These are phyloP conservation scores for Aegilops bicornis DNA, from an alignment of 176 grass and related monocot species.

Conservation along the genomic window DNA sequence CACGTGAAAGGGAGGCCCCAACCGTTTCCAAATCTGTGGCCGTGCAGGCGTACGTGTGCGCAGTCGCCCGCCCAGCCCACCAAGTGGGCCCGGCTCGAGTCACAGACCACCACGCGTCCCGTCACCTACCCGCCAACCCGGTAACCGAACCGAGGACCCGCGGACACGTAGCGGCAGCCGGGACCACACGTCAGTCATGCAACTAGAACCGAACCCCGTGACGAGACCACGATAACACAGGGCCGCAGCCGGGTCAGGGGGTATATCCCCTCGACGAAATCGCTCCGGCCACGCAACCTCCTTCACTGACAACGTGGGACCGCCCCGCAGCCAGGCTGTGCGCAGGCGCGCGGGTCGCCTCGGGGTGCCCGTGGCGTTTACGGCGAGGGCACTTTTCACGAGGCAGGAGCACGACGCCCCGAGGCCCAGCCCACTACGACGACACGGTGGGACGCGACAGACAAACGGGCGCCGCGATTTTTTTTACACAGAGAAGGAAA, in stretches of 20 bases:
- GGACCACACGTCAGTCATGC: slow-evolving; percentile 23
- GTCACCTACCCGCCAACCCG: not conserved
- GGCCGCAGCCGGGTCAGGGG: slow-evolving; percentile 13
- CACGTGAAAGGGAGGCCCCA: slow-evolving; percentile 34
- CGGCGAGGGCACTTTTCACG: not conserved
- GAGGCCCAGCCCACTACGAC: slow-evolving; percentile 47
- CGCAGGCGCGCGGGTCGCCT: too few species aligned
- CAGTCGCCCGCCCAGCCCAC: not conserved
- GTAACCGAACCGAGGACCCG: slow-evolving; percentile 2
- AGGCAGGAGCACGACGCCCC: slow-evolving; percentile 30
- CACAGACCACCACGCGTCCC: not conserved
- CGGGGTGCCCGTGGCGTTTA: slow-evolving; percentile 10
- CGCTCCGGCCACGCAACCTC: not conserved
- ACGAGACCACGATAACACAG: not conserved
- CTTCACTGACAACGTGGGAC: not conserved
- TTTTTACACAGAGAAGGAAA: not conserved
- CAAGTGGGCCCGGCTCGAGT: not conserved
- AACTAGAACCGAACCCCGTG: not conserved
- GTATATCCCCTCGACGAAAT: not conserved
- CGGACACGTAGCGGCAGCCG: not conserved
- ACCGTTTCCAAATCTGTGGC: slow-evolving; percentile 2
- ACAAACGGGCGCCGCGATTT: slow-evolving; percentile 38
- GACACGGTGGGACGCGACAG: not conserved
- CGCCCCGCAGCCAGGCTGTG: rapidly evolving
- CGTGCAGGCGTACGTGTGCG: not conserved